Evolutionary conservation across 2,329 filamentous ascomycete genomes (phyloP).

Genomic region (Emmonsia crescens): DNA sequence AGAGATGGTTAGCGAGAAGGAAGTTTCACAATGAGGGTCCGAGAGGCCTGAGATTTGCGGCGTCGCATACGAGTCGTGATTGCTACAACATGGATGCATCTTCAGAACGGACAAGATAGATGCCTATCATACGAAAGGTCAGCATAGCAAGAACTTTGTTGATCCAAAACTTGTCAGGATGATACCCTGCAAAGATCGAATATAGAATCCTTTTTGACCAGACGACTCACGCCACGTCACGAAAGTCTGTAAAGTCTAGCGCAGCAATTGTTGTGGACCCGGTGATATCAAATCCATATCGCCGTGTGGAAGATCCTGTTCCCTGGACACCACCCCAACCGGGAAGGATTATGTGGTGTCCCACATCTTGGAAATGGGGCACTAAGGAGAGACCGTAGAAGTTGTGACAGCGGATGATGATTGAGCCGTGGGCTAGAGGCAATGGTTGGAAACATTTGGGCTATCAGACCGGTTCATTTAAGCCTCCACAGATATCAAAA

Average conservation of each 20-base stretch:
- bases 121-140: not conserved
- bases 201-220: slow-evolving; percentile 5
- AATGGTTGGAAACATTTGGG: not conserved
- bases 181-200: not conserved
- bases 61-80: not conserved
- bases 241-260: slow-evolving; percentile 7
- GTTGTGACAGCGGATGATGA: not conserved
- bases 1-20: not conserved
- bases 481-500: not conserved
- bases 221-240: slow-evolving; percentile 14
- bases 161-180: not conserved
- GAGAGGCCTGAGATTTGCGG: not conserved
- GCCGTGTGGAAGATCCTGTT: not conserved
- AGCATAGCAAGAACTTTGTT: not conserved
- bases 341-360: not conserved
- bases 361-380: not conserved
- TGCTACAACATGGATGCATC: not conserved
- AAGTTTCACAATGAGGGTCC: not conserved
- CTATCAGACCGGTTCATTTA: not conserved
- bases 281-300: slow-evolving; percentile 8
- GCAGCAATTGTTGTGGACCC: slow-evolving; percentile 1
- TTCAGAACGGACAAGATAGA: not conserved
- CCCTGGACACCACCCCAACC: not conserved
- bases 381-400: not conserved
- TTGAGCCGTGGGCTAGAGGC: not conserved